Percentiles rank a stretch among this genome's conserved stretches.
These are phyloP conservation scores for Rhodotorula sp. DNA, from an alignment of 1,284 basidiomycete genomes.

Conservation along the genomic window DNA sequence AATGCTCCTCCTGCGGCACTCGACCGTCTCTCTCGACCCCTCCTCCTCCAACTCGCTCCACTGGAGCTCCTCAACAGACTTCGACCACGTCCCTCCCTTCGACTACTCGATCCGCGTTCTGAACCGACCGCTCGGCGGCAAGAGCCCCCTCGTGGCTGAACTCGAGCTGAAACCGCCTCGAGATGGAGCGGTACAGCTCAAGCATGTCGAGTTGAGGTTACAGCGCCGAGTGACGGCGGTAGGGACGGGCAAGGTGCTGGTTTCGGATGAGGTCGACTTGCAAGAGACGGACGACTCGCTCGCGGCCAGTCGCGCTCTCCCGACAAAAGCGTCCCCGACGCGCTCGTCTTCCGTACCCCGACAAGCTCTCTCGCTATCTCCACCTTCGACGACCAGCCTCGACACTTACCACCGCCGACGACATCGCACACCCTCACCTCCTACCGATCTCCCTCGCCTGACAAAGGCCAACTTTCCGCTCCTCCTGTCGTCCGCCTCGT, in stretches of 20 bases:
- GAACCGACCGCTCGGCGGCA: conserved; percentile 12
- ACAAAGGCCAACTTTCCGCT: conserved; percentile 3
- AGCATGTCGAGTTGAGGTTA: too few relatives aligned
- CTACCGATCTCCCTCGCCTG: conserved; percentile 2
- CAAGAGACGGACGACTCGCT: too few relatives aligned
- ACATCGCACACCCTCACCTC: conserved; percentile 6
- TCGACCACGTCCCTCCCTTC: conserved; percentile 2
- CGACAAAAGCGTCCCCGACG: too few relatives aligned
- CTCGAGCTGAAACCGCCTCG: too few relatives aligned
- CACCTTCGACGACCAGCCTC: neutral
- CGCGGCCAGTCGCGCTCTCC: too few relatives aligned
- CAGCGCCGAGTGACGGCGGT: too few relatives aligned
- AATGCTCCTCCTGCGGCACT: conserved; percentile 25
- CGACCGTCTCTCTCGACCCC: neutral
- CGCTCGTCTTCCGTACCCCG: neutral
- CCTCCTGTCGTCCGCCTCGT: conserved; percentile 16
- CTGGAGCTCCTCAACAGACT: neutral
- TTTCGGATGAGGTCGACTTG: too few relatives aligned
- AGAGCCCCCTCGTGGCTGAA: too few relatives aligned
- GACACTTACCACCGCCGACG: conserved; percentile 11
- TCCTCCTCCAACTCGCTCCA: neutral
- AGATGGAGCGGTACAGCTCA: too few relatives aligned
- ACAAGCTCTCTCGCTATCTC: neutral
- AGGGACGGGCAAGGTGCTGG: too few relatives aligned
- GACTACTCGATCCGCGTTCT: conserved; percentile 26